These are phyloP conservation scores for Cylindrotheca fusiformis DNA, from an alignment of 108 stramenopile species.

Conservation along the genomic window DNA sequence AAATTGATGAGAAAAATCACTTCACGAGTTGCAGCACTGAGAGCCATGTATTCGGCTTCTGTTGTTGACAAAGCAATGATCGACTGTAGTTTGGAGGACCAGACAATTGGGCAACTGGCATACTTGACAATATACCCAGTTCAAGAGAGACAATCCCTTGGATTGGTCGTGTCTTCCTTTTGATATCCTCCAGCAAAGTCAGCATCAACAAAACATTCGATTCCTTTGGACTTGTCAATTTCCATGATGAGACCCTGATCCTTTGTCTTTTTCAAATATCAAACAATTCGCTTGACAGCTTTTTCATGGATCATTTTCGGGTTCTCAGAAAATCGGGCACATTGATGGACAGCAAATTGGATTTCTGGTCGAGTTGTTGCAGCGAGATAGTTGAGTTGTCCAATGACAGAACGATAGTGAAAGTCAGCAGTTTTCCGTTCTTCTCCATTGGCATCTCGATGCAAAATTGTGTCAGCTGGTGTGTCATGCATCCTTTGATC, in stretches of 20 bases:
- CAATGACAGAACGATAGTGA: conserved; percentile 22
- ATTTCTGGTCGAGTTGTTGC: too few species aligned
- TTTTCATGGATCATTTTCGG: too few species aligned
- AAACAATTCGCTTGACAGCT: conserved; percentile 24
- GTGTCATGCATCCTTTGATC: not conserved
- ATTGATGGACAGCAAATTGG: not conserved
- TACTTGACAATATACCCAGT: too few species aligned
- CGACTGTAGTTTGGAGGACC: too few species aligned
- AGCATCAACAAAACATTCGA: too few species aligned
- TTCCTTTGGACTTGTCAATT: conserved; percentile 3
- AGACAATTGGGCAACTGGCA: too few species aligned
- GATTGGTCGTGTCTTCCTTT: too few species aligned
- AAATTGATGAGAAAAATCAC: too few species aligned
- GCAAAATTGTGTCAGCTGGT: not conserved
- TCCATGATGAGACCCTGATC: conserved; percentile 33
- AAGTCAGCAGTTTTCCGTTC: not conserved
- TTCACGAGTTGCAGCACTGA: too few species aligned
- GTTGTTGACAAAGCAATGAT: not conserved
- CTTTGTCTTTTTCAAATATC: conserved; percentile 33
- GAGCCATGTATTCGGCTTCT: too few species aligned
- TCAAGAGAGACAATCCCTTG: conserved; percentile 19
- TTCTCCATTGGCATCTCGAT: not conserved
- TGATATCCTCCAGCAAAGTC: conserved; percentile 14
- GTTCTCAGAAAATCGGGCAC: too few species aligned
- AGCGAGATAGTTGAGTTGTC: conserved; percentile 30